Conservation (phyloP, 2,329 filamentous ascomycete genomes). For the Colletotrichum eremochloae region DNA sequence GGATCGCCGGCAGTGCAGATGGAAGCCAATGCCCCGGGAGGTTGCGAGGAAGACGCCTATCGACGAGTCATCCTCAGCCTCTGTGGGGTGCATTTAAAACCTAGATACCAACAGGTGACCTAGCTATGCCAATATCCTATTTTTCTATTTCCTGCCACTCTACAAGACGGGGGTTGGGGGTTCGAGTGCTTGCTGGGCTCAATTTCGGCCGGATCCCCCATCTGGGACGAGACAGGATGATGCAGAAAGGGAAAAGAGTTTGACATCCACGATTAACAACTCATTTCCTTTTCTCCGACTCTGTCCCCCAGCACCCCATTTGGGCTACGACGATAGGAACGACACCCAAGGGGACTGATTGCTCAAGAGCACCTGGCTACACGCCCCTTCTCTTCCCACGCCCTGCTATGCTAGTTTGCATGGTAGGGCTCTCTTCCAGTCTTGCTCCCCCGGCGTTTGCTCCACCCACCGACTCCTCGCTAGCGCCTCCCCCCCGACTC, state of each 20-base stretch:
- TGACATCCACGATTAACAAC: not conserved
- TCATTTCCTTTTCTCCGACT: conserved; percentile 12
- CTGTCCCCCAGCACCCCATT: not conserved
- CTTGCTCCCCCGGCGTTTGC: not conserved
- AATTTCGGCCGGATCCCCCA: conserved; percentile 29
- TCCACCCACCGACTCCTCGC: not conserved
- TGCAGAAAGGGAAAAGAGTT: not conserved
- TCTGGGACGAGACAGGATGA: conserved; percentile 25
- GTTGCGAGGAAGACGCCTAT: conserved; percentile 1
- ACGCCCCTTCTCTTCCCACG: not conserved
- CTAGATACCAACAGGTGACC: not conserved
- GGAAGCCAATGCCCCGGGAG: conserved; percentile 29
- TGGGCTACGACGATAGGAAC: conserved; percentile 15
- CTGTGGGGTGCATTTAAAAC: not conserved
- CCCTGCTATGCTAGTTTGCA: not conserved
- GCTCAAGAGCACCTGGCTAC: not conserved
- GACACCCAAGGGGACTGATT: conserved; percentile 21
- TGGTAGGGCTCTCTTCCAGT: not conserved
- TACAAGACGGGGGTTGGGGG: not conserved
- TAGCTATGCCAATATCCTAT: not conserved
- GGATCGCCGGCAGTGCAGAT: conserved; percentile 34
- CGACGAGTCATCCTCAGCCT: conserved; percentile 27
- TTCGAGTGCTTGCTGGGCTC: conserved; percentile 30
- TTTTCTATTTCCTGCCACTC: not conserved
- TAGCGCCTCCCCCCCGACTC: not conserved